A percentile compares a stretch with the other conserved stretches of the same genome.
These are phyloP conservation scores for Amylocystis lapponica DNA, from an alignment of 768 basidiomycete genomes.

Conservation along the genomic window DNA sequence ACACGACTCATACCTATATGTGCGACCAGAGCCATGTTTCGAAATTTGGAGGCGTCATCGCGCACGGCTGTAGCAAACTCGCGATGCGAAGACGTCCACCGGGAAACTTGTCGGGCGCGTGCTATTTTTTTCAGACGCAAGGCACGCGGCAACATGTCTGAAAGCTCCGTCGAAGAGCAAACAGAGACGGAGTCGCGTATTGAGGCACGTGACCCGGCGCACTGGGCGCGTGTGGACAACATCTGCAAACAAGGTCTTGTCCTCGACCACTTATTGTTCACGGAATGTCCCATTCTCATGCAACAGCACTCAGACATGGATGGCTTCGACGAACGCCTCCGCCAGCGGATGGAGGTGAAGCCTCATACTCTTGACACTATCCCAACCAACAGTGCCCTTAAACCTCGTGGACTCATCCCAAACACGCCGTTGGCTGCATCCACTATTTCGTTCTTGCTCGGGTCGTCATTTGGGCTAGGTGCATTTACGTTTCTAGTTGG, in stretches of 20 bases:
- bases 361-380: conserved; percentile 47
- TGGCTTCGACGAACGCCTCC: conserved; percentile 28
- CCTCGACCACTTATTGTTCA: not conserved
- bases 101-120: no score
- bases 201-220: not conserved
- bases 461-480: conserved; percentile 61
- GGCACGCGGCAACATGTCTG: no score
- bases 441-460: conserved; percentile 80
- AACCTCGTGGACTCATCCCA: conserved; percentile 60
- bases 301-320: conserved; percentile 5
- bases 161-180: no score
- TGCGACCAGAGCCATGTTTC: conserved; percentile 86
- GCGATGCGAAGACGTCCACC: no score
- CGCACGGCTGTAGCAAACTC: conserved; percentile 16
- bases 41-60: conserved; percentile 36
- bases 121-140: no score
- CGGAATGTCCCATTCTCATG: not conserved
- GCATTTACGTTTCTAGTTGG: conserved; percentile 42
- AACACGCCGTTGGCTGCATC: conserved; percentile 83
- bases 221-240: no score
- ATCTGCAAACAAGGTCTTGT: conserved; percentile 1
- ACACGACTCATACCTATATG: conserved; percentile 60
- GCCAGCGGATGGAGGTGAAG: conserved; percentile 32
- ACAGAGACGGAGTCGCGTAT: not conserved
- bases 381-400: conserved; percentile 31